Evolutionary conservation across 305 asterid species (phyloP).

Genomic region (Andrographis paniculata): DNA sequence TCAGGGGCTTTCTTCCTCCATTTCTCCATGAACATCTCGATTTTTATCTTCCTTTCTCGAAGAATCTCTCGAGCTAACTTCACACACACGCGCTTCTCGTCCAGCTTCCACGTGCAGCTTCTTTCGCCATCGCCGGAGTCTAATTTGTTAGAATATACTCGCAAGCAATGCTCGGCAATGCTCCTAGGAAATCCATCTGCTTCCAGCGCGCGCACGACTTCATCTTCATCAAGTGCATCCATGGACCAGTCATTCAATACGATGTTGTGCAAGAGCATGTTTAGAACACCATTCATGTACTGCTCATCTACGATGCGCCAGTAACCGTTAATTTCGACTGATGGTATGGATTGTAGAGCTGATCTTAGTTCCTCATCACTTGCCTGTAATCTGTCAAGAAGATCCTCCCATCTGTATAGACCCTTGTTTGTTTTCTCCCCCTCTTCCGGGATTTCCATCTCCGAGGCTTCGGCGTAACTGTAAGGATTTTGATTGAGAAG

Average conservation of each 20-base stretch:
- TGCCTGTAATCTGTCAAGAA: constrained; percentile 63
- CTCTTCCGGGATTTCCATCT: constrained; percentile 44
- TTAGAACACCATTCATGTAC: constrained; percentile 43
- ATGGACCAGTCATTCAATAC: constrained; percentile 64
- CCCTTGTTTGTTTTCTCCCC: constrained; percentile 22
- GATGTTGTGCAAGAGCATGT: constrained; percentile 57
- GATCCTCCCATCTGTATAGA: constrained; percentile 71
- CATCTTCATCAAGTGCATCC: constrained; percentile 50
- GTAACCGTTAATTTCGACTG: constrained; percentile 72
- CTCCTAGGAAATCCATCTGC: constrained; percentile 60
- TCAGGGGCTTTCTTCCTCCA: constrained; percentile 66
- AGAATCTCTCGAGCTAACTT: constrained; percentile 65
- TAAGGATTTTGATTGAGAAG: constrained; percentile 77
- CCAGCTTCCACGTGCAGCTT: constrained; percentile 49
- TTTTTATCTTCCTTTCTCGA: constrained; percentile 56
- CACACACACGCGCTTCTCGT: constrained; percentile 53
- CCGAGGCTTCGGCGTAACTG: constrained; percentile 41
- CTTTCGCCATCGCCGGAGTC: constrained; percentile 26
- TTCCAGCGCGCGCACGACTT: constrained; percentile 49
- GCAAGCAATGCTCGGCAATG: constrained; percentile 64
- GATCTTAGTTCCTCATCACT: constrained; percentile 63
- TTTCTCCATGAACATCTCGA: constrained; percentile 56
- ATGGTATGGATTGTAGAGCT: constrained; percentile 49
- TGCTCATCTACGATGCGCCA: constrained; percentile 74
- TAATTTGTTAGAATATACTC: constrained; percentile 38